Conservation (phyloP, 345 rosid species). For the Rhizophora mangle region DNA sequence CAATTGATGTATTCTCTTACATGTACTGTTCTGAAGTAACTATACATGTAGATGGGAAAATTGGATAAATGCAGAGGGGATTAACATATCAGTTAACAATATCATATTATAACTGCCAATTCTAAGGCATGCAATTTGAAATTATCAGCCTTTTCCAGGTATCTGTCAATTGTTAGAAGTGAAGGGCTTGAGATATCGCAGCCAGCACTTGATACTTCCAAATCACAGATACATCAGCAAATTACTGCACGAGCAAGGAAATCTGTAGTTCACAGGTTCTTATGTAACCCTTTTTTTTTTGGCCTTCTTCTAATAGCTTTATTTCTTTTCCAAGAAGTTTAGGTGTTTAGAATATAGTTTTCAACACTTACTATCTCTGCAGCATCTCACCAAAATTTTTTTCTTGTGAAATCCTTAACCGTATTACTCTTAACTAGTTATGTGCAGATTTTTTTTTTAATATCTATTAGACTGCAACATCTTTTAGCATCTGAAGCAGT, state of each 20-base stretch:
- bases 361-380: background rate
- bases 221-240: constrained; percentile 70
- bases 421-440: no score
- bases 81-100: background rate
- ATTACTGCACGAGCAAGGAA: constrained; percentile 55
- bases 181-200: constrained; percentile 73
- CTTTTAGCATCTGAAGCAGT: background rate
- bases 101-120: background rate
- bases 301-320: background rate
- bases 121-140: background rate
- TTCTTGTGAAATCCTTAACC: no score
- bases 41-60: no score
- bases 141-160: constrained; percentile 32
- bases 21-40: no score
- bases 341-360: background rate
- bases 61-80: background rate
- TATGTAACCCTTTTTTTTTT: background rate
- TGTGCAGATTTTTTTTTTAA: no score
- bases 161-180: constrained; percentile 42
- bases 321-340: background rate
- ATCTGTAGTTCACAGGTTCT: constrained; percentile 61
- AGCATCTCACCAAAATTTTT: background rate
- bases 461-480: background rate
- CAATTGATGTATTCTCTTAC: no score
- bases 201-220: constrained; percentile 52